These are phyloP conservation scores for Maudiozyma saulgeensis DNA, from an alignment of 805 yeast genomes.

Conservation along the genomic window DNA sequence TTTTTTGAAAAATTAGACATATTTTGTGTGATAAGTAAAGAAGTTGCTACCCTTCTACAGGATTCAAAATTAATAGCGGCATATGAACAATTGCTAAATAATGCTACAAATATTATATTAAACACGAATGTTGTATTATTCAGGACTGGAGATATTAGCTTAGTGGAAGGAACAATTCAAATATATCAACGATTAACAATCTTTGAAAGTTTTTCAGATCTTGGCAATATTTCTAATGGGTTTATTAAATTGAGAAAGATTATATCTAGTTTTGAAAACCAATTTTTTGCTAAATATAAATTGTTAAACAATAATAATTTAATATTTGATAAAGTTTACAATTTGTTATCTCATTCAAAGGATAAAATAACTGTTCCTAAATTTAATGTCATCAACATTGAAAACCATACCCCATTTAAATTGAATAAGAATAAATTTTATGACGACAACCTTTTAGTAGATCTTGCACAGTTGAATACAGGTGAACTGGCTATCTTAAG, in stretches of 20 bases:
- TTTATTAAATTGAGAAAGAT: constrained; percentile 2
- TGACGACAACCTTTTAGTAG: constrained; percentile 13
- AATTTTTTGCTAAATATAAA: constrained; percentile 5
- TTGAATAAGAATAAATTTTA: constrained; percentile 13
- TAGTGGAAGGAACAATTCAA: background rate
- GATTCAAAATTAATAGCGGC: background rate
- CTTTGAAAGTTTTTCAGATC: background rate
- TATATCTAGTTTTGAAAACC: constrained; percentile 1
- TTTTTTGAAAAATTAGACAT: background rate
- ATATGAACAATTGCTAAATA: background rate
- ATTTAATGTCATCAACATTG: constrained; percentile 10
- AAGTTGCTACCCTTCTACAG: background rate
- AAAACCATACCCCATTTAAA: constrained; percentile 16
- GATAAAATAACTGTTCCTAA: constrained; percentile 12
- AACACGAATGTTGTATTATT: constrained; percentile 1
- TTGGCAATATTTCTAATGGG: background rate
- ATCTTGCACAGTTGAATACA: constrained; percentile 17
- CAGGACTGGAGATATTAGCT: constrained; percentile 1
- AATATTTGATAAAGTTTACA: constrained; percentile 18
- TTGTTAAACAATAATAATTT: constrained; percentile 9
- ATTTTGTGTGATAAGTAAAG: background rate
- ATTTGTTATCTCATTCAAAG: constrained; percentile 16
- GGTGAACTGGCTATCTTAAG: constrained; percentile 23
- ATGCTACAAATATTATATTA: background rate
- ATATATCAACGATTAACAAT: constrained; percentile 1